Conservation (phyloP, 805 yeast species). For the Nakazawaea populi region DNA sequence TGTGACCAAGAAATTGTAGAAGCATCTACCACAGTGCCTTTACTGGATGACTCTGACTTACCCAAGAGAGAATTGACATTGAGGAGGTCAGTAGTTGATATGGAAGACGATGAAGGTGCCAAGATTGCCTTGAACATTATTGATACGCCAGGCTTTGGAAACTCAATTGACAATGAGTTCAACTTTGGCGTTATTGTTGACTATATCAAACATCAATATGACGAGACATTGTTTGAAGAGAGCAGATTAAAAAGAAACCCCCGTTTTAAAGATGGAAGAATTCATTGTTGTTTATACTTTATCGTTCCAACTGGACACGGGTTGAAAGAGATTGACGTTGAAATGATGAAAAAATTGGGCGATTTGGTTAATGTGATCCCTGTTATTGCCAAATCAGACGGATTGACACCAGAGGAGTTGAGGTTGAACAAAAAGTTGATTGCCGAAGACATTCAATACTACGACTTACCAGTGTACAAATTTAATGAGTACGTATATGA, state of each 20-base stretch:
- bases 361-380: conserved; percentile 80
- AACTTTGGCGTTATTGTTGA: conserved; percentile 70
- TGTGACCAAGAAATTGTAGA: conserved; percentile 87
- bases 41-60: conserved; percentile 47
- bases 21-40: conserved; percentile 51
- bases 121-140: conserved; percentile 70
- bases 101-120: conserved; percentile 82
- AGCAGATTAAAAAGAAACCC: conserved; percentile 81
- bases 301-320: conserved; percentile 65
- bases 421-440: conserved; percentile 67
- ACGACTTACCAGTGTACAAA: conserved; percentile 70
- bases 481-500: conserved; percentile 56
- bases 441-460: conserved; percentile 66
- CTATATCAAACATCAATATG: conserved; percentile 75
- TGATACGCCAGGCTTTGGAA: conserved; percentile 84
- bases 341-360: conserved; percentile 63
- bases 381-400: conserved; percentile 74
- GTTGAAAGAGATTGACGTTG: conserved; percentile 65
- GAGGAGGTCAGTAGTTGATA: conserved; percentile 76
- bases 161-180: conserved; percentile 59
- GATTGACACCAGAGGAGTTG: conserved; percentile 66
- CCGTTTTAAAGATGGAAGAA: conserved; percentile 77
- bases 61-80: conserved; percentile 51
- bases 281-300: conserved; percentile 74
- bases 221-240: conserved; percentile 76